Conservation (phyloP, 2,329 filamentous ascomycete species). For the Mollisiaceae sp. region DNA sequence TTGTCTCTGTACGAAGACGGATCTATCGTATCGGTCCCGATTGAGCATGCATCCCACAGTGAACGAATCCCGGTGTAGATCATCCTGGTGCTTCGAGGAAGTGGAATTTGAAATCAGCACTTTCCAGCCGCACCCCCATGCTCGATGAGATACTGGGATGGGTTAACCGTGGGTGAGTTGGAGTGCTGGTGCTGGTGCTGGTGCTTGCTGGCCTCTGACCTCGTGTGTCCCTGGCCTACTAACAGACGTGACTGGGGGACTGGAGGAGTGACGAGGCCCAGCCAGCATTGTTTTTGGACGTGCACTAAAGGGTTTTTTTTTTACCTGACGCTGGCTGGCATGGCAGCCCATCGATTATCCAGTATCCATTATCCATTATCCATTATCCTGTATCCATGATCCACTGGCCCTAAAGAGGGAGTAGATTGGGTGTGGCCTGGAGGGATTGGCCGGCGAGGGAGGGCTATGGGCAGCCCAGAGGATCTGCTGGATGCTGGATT, state of each 20-base stretch:
- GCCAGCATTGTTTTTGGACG: no score
- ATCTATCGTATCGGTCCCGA: slow-evolving; percentile 12
- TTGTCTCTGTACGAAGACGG: slow-evolving; percentile 7
- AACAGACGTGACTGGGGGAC: no score
- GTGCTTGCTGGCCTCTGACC: neutral
- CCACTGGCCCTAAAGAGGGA: neutral
- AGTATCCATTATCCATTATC: no score
- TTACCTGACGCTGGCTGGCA: neutral
- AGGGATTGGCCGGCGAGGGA: neutral
- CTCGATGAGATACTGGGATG: neutral
- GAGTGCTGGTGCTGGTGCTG: no score
- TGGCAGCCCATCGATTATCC: no score
- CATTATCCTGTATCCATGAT: no score
- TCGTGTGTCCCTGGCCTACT: neutral
- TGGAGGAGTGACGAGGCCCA: slow-evolving; percentile 6
- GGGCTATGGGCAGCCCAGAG: neutral
- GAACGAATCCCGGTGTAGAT: slow-evolving; percentile 10
- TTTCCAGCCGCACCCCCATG: slow-evolving; percentile 15
- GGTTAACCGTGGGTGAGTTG: neutral
- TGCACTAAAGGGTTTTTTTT: neutral
- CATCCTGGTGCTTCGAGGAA: neutral
- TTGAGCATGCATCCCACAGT: slow-evolving; percentile 6
- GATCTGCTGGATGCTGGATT: no score
- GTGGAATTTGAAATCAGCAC: slow-evolving; percentile 15
- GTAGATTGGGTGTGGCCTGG: neutral